phyloP scores from a whole-genome alignment of 768 basidiomycete genomes.

The Mrakia blollopis region DNA sequence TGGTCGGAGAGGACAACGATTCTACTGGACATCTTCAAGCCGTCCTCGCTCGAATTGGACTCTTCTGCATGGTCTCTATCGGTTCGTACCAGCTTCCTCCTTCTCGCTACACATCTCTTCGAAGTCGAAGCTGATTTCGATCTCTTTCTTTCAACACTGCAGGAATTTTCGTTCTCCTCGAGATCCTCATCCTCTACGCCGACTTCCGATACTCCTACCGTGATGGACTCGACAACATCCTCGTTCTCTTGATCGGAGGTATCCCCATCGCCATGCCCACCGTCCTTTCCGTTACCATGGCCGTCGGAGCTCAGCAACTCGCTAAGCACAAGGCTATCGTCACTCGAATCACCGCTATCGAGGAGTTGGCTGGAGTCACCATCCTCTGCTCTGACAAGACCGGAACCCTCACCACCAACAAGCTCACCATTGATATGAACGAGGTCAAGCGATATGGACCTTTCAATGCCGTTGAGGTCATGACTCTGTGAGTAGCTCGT shows the following conservation, averaged over 20 bases:
- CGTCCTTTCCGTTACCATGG: conserved; percentile 85
- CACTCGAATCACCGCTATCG: conserved; percentile 98
- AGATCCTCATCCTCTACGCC: conserved; percentile 89
- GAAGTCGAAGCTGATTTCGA: too few relatives aligned
- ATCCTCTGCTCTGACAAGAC: conserved; percentile 99
- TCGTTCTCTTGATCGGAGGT: conserved; percentile 98
- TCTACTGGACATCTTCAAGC: conserved; percentile 97
- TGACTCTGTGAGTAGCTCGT: conserved; percentile 56
- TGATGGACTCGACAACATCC: conserved; percentile 91
- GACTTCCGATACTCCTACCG: conserved; percentile 87
- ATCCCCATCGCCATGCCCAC: conserved; percentile 99
- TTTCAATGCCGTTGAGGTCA: conserved; percentile 82
- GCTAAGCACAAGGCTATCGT: conserved; percentile 99
- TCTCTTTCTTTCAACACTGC: neutral
- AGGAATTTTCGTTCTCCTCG: conserved; percentile 78
- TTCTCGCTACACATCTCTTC: neutral
- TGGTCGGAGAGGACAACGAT: conserved; percentile 96
- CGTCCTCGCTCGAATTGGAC: conserved; percentile 95
- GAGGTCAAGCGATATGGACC: conserved; percentile 87
- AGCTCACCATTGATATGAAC: conserved; percentile 90
- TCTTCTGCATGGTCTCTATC: conserved; percentile 93
- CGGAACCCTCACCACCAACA: conserved; percentile 97
- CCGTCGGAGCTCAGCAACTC: conserved; percentile 96
- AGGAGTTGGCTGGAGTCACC: conserved; percentile 96
- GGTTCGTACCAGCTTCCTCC: conserved; percentile 47